phyloP scores from a whole-genome alignment of 345 rosid species.

The Brassica juncea region DNA sequence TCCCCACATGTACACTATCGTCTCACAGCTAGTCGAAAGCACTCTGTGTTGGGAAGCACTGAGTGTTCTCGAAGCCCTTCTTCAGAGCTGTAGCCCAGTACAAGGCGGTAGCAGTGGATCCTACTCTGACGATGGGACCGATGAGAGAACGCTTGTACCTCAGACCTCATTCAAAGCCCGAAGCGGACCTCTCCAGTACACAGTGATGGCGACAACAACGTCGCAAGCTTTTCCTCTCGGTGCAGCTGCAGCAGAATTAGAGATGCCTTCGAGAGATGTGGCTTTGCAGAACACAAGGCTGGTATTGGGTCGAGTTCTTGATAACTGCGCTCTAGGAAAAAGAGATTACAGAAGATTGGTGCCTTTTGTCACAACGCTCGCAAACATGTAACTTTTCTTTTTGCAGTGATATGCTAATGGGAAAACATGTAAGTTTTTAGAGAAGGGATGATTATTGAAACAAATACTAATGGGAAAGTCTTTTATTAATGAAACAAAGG shows the following conservation, averaged over 20 bases:
- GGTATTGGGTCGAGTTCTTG: slow-evolving; percentile 86
- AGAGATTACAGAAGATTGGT: slow-evolving; percentile 88
- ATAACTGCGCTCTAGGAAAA: slow-evolving; percentile 79
- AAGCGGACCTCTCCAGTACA: slow-evolving; percentile 83
- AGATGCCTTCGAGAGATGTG: slow-evolving; percentile 70
- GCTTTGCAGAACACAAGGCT: slow-evolving; percentile 86
- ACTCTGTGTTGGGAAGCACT: slow-evolving; percentile 94
- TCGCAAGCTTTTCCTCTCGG: slow-evolving; percentile 47
- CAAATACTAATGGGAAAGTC: neutral
- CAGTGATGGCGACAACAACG: slow-evolving; percentile 49
- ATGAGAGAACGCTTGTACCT: slow-evolving; percentile 70
- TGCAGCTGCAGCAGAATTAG: slow-evolving; percentile 50
- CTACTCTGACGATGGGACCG: slow-evolving; percentile 62
- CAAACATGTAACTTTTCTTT: slow-evolving; percentile 42
- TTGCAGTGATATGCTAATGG: neutral
- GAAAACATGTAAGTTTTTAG: slow-evolving; percentile 37
- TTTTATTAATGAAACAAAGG: neutral
- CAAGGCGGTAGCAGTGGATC: slow-evolving; percentile 52
- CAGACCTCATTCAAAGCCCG: slow-evolving; percentile 91
- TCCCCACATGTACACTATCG: slow-evolving; percentile 96
- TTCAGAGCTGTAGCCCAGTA: slow-evolving; percentile 91
- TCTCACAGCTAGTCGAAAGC: slow-evolving; percentile 95
- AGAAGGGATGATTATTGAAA: neutral
- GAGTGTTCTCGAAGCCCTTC: slow-evolving; percentile 87
- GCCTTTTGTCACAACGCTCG: slow-evolving; percentile 78